These are phyloP conservation scores for Inga laurina DNA, from an alignment of 306 rosid genomes.

Conservation along the genomic window DNA sequence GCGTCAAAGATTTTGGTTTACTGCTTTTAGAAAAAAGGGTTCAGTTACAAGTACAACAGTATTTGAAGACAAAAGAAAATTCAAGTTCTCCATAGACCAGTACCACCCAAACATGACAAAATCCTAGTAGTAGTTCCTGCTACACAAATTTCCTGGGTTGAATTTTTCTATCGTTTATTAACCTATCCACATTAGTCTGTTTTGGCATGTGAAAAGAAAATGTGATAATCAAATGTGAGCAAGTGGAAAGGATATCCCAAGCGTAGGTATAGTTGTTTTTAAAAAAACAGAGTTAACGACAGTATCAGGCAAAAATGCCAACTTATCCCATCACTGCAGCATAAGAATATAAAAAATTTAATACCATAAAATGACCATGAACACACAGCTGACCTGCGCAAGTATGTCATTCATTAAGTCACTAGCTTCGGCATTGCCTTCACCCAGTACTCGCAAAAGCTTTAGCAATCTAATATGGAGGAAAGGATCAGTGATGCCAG, in stretches of 20 bases:
- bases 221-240: constrained; percentile 4
- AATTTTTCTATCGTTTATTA: constrained; percentile 8
- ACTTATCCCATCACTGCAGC: constrained; percentile 14
- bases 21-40: not conserved
- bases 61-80: constrained; percentile 13
- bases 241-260: constrained; percentile 30
- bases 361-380: constrained; percentile 7
- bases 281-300: constrained; percentile 14
- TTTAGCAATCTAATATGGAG: constrained; percentile 90
- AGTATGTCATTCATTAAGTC: constrained; percentile 97
- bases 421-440: constrained; percentile 91
- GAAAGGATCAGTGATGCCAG: constrained; percentile 97
- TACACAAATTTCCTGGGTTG: not conserved
- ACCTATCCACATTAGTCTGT: not conserved
- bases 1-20: constrained; percentile 16
- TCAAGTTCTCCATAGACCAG: not conserved
- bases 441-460: constrained; percentile 89
- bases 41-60: constrained; percentile 5
- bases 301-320: constrained; percentile 21
- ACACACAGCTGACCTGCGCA: constrained; percentile 78
- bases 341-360: constrained; percentile 20
- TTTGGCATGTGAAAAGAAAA: not conserved
- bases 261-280: not conserved
- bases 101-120: constrained; percentile 23
- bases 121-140: constrained; percentile 1